A percentile compares a stretch with the other conserved stretches of the same genome.
Evolutionary conservation across 2,329 filamentous ascomycete species (phyloP).

Genomic region (Trichoderma gracile): DNA sequence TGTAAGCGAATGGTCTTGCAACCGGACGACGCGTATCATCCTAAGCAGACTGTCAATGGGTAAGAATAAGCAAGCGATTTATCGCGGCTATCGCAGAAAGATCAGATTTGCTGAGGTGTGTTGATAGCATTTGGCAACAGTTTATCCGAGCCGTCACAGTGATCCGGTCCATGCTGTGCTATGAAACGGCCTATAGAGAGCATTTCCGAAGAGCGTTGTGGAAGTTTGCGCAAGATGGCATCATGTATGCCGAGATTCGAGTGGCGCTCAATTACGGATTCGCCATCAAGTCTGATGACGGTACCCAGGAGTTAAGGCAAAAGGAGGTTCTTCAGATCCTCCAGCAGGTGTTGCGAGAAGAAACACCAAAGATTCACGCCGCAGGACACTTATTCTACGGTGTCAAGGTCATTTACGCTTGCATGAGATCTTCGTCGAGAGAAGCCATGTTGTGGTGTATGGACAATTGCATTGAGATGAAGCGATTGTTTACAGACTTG

Average conservation of each 20-base stretch:
- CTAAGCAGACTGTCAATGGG: conserved; percentile 13
- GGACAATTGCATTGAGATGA: conserved; percentile 82
- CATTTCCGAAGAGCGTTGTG: conserved; percentile 7
- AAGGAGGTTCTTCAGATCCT: conserved; percentile 9
- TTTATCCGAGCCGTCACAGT: conserved; percentile 13
- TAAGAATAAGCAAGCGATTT: too few relatives aligned
- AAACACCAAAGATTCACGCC: conserved; percentile 74
- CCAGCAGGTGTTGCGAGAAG: conserved; percentile 68
- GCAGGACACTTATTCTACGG: conserved; percentile 81
- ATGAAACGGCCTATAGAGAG: conserved; percentile 12
- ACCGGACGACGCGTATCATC: conserved; percentile 14
- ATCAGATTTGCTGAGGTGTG: background rate
- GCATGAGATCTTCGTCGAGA: conserved; percentile 51
- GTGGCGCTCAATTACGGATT: conserved; percentile 14
- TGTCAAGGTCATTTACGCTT: conserved; percentile 81
- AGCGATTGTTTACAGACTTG: conserved; percentile 73
- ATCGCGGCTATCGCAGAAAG: too few relatives aligned
- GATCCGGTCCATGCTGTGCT: conserved; percentile 10
- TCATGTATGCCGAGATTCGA: conserved; percentile 20
- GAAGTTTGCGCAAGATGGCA: conserved; percentile 16
- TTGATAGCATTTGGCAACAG: conserved; percentile 6
- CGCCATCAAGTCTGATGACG: conserved; percentile 12
- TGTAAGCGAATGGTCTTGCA: conserved; percentile 11
- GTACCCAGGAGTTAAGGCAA: conserved; percentile 4
- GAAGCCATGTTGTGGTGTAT: conserved; percentile 51